A percentile compares a stretch with the other conserved stretches of the same genome.
Evolutionary conservation across 2,329 filamentous ascomycete genomes (phyloP).

Genomic region (Thermochaetoides dissita): DNA sequence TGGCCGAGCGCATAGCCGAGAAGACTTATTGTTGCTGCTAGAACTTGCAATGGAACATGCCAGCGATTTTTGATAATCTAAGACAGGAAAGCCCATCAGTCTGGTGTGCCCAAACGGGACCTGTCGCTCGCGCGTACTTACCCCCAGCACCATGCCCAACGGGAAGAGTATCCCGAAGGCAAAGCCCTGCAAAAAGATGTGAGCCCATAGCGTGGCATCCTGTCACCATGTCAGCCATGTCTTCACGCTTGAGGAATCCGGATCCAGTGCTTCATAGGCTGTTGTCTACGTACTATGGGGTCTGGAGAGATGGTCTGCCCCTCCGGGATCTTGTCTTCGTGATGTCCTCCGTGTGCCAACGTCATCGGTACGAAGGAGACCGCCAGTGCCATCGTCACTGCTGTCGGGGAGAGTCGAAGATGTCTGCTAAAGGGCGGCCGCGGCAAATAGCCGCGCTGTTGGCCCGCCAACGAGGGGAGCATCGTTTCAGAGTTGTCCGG

Average conservation of each 20-base stretch:
- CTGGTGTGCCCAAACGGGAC: not conserved
- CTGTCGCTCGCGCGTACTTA: conserved; percentile 29
- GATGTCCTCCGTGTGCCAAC: conserved; percentile 32
- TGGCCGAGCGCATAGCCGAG: conserved; percentile 87
- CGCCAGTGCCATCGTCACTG: conserved; percentile 5
- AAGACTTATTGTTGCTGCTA: conserved; percentile 62
- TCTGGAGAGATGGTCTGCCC: conserved; percentile 57
- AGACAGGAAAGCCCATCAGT: not conserved
- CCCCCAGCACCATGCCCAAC: conserved; percentile 85
- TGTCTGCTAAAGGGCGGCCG: not conserved
- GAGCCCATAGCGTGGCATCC: conserved; percentile 81
- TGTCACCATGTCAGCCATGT: conserved; percentile 18
- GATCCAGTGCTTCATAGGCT: no score
- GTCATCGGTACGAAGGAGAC: conserved; percentile 15
- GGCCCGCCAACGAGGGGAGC: conserved; percentile 2
- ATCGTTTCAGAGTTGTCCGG: conserved; percentile 8
- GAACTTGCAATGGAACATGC: conserved; percentile 79
- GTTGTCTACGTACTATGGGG: conserved; percentile 46
- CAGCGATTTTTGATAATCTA: conserved; percentile 81
- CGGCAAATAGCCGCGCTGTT: conserved; percentile 6
- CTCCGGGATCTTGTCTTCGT: conserved; percentile 46
- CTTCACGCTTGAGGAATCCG: not conserved
- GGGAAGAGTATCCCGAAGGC: conserved; percentile 90
- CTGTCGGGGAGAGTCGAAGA: conserved; percentile 6
- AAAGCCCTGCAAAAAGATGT: conserved; percentile 77